Base-by-base conservation (phyloP, 192 early-diverging fungal species). In the Radiomyces spectabilis region DNA sequence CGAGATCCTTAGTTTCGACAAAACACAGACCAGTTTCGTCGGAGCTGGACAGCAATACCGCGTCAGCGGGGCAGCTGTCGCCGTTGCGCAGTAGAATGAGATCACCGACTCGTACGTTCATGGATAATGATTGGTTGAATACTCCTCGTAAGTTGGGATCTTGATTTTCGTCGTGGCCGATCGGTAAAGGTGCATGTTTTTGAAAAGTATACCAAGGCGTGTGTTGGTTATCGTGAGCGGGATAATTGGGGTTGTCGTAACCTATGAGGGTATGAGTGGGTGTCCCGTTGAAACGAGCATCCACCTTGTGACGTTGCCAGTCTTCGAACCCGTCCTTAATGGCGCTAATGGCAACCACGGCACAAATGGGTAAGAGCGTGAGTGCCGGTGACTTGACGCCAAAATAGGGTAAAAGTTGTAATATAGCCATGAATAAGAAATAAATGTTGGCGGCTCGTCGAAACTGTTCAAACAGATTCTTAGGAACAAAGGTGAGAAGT, bases 391-490 rank as follows among this genome's bases (percentile, higher is more conserved):
- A 86, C 34, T 87, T 86, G 49, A 87, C 82, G 39, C 78, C 79
- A 68, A 94, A 94, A 35, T 81, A 61, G 12, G 89, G 86, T 31
- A 95, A 79, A 60, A 89, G 73, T 71, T 94, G 91, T 26, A 94
- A 71, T 32, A 93, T 77, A 33, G 83, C 82, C 61, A 91, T 75
- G 24, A 76, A 75, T 41, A 96, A 81, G 58, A 98, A 98, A 65
- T 91, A 98, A 22, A 95, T 73, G 57, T 87, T 85, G 75, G 82
- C 83, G 13, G 77, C 78, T n/a, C 80, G 78, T 41, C 85, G 75
- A 61, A 98, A 95, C 66, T 98, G 95, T 48, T 90, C 88, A 71
- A 86, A 93, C 42, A 98, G 55, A 61, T 93, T 98, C 61, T 89
- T 88, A 12, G 93, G 92, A 15, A 98, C 39, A 71, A 98, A 98